Percentiles rank a stretch among this genome's conserved stretches.
These are phyloP conservation scores for Aspergillus uvarum DNA, from an alignment of 2,329 filamentous ascomycete genomes.

Conservation along the genomic window DNA sequence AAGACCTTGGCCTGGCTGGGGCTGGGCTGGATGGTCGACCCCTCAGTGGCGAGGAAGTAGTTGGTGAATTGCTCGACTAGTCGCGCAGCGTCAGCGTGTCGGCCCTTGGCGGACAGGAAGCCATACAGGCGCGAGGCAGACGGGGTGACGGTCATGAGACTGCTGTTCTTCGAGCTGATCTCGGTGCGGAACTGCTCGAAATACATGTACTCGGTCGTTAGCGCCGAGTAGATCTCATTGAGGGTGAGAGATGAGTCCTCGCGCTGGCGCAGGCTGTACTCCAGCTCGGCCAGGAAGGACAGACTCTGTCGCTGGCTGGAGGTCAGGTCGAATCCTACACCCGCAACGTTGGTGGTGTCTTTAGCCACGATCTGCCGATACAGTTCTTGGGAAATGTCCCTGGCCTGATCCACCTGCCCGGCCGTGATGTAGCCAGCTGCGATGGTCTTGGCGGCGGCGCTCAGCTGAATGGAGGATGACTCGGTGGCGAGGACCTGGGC, in stretches of 20 bases:
- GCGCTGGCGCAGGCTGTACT: constrained; percentile 37
- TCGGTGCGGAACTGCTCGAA: constrained; percentile 41
- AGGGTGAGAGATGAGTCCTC: constrained; percentile 30
- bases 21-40: constrained; percentile 25
- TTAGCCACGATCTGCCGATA: constrained; percentile 41
- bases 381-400: constrained; percentile 35
- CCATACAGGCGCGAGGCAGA: constrained; percentile 35
- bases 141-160: constrained; percentile 38
- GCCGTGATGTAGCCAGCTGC: constrained; percentile 37
- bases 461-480: constrained; percentile 30
- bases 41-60: constrained; percentile 36
- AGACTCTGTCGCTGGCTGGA: constrained; percentile 34
- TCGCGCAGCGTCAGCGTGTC: constrained; percentile 19
- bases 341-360: constrained; percentile 31
- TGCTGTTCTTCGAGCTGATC: constrained; percentile 39
- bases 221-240: constrained; percentile 45
- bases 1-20: constrained; percentile 31
- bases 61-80: constrained; percentile 32
- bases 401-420: constrained; percentile 31
- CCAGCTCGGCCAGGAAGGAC: constrained; percentile 49
- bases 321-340: constrained; percentile 35
- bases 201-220: constrained; percentile 46
- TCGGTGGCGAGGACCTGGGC: constrained; percentile 35
- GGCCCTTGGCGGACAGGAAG: constrained; percentile 31
- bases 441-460: constrained; percentile 36